A percentile compares a stretch with the other conserved stretches of the same genome.
Evolutionary conservation across 495 filamentous ascomycete species (phyloP).

Genomic region (Trichoderma reesei): DNA sequence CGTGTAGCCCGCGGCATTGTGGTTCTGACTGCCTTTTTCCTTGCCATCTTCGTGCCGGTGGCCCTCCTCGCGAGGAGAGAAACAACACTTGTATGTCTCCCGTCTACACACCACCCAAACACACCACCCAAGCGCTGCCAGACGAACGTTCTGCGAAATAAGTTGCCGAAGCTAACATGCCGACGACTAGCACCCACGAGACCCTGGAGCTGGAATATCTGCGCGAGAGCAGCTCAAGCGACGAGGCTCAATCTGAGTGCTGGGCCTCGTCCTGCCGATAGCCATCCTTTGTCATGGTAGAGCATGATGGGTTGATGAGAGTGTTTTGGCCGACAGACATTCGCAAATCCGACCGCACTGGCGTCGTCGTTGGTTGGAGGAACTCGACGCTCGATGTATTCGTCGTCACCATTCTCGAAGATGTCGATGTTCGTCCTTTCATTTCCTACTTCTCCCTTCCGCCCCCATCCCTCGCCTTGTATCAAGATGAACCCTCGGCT

Average conservation of each 20-base stretch:
- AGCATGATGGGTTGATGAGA: conserved; percentile 92
- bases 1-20: conserved; percentile 35
- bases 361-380: conserved; percentile 88
- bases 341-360: conserved; percentile 56
- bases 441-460: background rate
- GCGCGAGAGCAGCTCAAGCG: conserved; percentile 91
- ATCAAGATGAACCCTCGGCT: background rate
- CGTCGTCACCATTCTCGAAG: conserved; percentile 78
- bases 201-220: conserved; percentile 72
- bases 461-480: too few species aligned
- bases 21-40: conserved; percentile 31
- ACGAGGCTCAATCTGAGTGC: conserved; percentile 78
- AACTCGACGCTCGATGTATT: conserved; percentile 88
- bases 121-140: too few species aligned
- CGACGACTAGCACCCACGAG: conserved; percentile 66
- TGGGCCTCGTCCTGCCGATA: conserved; percentile 17
- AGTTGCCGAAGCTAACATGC: conserved; percentile 5
- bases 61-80: conserved; percentile 37
- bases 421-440: conserved; percentile 63
- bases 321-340: conserved; percentile 96
- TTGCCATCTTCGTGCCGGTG: conserved; percentile 37
- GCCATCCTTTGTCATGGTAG: conserved; percentile 54
- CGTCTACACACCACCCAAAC: too few species aligned
- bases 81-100: conserved; percentile 30
- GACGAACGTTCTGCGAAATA: too few species aligned